Evolutionary conservation across 2,329 filamentous ascomycete genomes (phyloP).

Genomic region (Mycogone perniciosa): DNA sequence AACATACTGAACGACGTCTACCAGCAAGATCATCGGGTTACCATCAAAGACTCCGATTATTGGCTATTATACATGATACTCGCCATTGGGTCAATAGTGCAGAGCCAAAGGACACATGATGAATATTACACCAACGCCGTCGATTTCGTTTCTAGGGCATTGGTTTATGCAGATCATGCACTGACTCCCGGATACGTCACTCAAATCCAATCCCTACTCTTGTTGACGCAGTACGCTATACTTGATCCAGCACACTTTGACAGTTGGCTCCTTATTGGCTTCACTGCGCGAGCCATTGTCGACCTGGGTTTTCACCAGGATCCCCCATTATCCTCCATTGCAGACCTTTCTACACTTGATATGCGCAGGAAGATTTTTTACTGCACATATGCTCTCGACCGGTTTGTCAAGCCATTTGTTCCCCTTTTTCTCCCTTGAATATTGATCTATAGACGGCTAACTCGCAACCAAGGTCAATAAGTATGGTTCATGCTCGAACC

Average conservation of each 20-base stretch:
- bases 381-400: slow-evolving; percentile 82
- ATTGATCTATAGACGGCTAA: slow-evolving; percentile 16
- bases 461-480: slow-evolving; percentile 59
- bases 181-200: slow-evolving; percentile 76
- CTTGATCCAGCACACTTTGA: slow-evolving; percentile 88
- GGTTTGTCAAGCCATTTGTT: slow-evolving; percentile 42
- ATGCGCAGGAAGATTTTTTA: slow-evolving; percentile 80
- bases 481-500: slow-evolving; percentile 76
- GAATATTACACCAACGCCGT: slow-evolving; percentile 53
- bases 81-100: slow-evolving; percentile 69
- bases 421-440: not conserved
- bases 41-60: slow-evolving; percentile 61
- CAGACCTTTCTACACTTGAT: slow-evolving; percentile 65
- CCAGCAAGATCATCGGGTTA: slow-evolving; percentile 54
- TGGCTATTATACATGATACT: slow-evolving; percentile 88
- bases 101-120: slow-evolving; percentile 64
- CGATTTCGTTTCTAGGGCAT: slow-evolving; percentile 54
- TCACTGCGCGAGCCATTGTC: slow-evolving; percentile 78
- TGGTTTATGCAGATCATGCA: slow-evolving; percentile 74
- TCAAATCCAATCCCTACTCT: slow-evolving; percentile 79
- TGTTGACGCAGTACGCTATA: slow-evolving; percentile 85
- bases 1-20: slow-evolving; percentile 78
- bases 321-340: slow-evolving; percentile 62
- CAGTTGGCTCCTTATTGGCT: slow-evolving; percentile 88
- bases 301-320: slow-evolving; percentile 94